Base-by-base conservation (phyloP, 2,329 filamentous ascomycete species). In the Chrysoporthe cubensis region DNA sequence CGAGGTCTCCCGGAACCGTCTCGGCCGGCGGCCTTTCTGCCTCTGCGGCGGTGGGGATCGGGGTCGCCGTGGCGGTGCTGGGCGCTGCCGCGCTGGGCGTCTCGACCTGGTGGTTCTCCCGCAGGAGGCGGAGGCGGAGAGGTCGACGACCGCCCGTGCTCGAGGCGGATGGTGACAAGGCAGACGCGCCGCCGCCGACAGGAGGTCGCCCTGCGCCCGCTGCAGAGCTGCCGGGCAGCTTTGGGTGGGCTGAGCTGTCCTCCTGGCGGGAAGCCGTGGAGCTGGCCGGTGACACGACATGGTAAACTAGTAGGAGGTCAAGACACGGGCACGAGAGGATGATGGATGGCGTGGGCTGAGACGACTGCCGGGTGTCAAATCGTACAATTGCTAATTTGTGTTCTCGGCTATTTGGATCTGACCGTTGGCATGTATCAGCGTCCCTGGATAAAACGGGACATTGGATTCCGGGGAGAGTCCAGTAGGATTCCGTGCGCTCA, bases 21-120 rank as follows among this genome's bases (percentile, higher is more conserved):
- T 26, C 26, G 26, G 26, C 26, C 26, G 26, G 26, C 8, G 42
- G 52, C n/a, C n/a, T 66, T 8, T 66, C 65, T 14, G 18, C 58
- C 2, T 52, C 40, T 43, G 65, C 60, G 3, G 65, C 60, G 8
- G 65, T 52, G 32, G 65, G 65, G 21, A 66, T 66, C 46, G 9
- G 52, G 7, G 13, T 3, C 2, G 46, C 26, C 48, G 14, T n/a
- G 21, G 21, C 14, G 4, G 26, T 66, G 46, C 32, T 34, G 18
- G 13, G 57, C 44, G 1, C 56, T 18, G 18, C 44, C 46, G 44
- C 32, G 44, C 3, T 52, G 16, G 3, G n/a, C 37, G 9, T 64
- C 14, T 11, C 32, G 14, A 3, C 18, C n/a, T 34, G 57, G 40
- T 60, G 40, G 57, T 26, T 60, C n/a, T 43, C 44, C n/a, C 57